Evolutionary conservation across 2,329 filamentous ascomycete species (phyloP), one percentile per base, ranked within the genome.

Genomic region (Tolypocladium amazonense): DNA sequence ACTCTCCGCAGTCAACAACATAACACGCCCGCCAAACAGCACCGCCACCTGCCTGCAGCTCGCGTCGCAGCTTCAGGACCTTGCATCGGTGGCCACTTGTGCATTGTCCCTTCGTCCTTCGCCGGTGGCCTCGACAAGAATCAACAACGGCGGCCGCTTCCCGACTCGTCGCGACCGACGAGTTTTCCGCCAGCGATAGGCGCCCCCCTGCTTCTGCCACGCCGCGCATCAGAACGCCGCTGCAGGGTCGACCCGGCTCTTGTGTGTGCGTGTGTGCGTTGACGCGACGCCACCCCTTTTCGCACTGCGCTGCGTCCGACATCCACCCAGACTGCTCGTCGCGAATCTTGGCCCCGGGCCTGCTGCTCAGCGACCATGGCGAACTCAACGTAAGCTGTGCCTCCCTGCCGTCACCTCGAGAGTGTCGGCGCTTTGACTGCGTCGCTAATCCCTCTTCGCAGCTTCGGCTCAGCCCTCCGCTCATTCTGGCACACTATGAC

Each of bases 401-500:
- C 39, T 45, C 37, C 59, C 25, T 37, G 11, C 3, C 43, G 33
- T 35, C 18, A 35, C 27, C 6, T 25, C 37, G 2, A 20, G 20
- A 27, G 38, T 50, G 27, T 56, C 27, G 50, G 27, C 27, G 18
- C n/a, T 30, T 20, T 33, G 38, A 8, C 27, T 27, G 52, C 11
- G 25, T 63, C 56, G 59, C 64, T 69, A 64, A 70, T 57, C 23
- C 66, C 15, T 45, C 35, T 11, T 12, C 18, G 12, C 57, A 88
- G 88, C 69, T 75, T 93, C 70, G 82, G 85, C 68, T 82, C 82
- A 68, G 85, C 88, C 75, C 89, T 94, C 76, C 89, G 89, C 76
- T 89, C 89, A 63, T 93, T 99, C 78, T 99, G 94, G 94, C 94
- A 97, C 81, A 86, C 89, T 67, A 94, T 88, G 83, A 88, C 85